Percentiles rank a stretch among this genome's conserved stretches.
Evolutionary conservation across 306 rosid genomes (phyloP).

Genomic region (Trifolium dubium): DNA sequence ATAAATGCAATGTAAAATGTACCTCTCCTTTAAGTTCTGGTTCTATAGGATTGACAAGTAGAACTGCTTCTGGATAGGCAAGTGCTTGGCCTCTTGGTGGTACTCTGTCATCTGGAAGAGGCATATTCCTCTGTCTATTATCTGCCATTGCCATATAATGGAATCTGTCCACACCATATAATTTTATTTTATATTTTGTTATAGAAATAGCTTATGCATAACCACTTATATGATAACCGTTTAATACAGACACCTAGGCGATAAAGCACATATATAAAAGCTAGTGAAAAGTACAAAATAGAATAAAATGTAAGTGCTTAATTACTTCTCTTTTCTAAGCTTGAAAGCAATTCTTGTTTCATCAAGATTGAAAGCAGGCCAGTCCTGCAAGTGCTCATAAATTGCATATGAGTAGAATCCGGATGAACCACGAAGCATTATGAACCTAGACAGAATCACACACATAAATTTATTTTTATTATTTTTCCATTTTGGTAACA

Average conservation of each 20-base stretch:
- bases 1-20: background rate
- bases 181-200: no score
- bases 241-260: no score
- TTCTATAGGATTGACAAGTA: constrained; percentile 73
- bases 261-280: background rate
- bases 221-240: background rate
- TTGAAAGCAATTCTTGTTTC: constrained; percentile 94
- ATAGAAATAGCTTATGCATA: no score
- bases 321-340: constrained; percentile 89
- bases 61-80: constrained; percentile 84
- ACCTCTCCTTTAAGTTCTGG: constrained; percentile 86
- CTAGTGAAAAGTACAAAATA: background rate
- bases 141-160: constrained; percentile 95
- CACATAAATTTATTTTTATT: background rate
- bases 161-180: constrained; percentile 57
- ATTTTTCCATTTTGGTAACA: background rate
- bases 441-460: constrained; percentile 58
- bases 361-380: constrained; percentile 82
- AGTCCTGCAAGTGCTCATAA: constrained; percentile 75
- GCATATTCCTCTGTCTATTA: constrained; percentile 84
- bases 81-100: constrained; percentile 62
- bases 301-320: background rate
- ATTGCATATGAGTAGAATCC: constrained; percentile 92
- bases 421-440: constrained; percentile 78
- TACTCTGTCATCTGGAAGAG: constrained; percentile 79